These are phyloP conservation scores for Lecanosticta acicola DNA, from an alignment of 2,329 filamentous ascomycete genomes.

Conservation along the genomic window DNA sequence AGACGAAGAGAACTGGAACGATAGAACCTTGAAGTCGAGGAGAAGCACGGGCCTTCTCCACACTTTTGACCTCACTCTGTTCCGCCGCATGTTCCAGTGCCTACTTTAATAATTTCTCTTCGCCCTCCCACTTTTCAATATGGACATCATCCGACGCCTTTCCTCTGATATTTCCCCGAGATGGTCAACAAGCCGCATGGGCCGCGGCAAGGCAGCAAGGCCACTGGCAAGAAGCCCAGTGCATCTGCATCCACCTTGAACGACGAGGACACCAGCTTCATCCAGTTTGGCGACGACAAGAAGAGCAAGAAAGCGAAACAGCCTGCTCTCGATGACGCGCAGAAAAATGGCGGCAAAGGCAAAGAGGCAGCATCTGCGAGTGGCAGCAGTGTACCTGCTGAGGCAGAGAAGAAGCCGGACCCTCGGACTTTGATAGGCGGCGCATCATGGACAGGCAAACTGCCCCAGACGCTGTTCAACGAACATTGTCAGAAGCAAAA, in stretches of 20 bases:
- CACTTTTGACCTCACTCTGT: too few species aligned
- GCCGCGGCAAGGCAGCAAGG: slow-evolving; percentile 40
- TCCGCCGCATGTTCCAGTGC: too few species aligned
- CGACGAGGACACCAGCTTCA: slow-evolving; percentile 45
- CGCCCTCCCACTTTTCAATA: too few species aligned
- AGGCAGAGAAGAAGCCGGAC: slow-evolving; percentile 53
- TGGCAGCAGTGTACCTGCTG: slow-evolving; percentile 14
- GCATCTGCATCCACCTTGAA: slow-evolving; percentile 32
- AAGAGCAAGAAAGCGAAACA: slow-evolving; percentile 41
- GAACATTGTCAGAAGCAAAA: slow-evolving; percentile 95
- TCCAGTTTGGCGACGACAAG: slow-evolving; percentile 44
- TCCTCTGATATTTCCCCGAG: too few species aligned
- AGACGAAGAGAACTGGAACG: too few species aligned
- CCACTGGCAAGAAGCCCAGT: slow-evolving; percentile 27
- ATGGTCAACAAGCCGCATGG: slow-evolving; percentile 49
- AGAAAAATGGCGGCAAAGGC: slow-evolving; percentile 23
- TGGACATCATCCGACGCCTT: too few species aligned
- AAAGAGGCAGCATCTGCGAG: slow-evolving; percentile 23
- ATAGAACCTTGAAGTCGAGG: too few species aligned
- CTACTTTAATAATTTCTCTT: too few species aligned
- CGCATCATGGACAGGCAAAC: slow-evolving; percentile 93
- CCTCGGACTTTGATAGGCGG: slow-evolving; percentile 80
- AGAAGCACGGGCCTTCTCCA: too few species aligned
- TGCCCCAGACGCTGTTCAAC: slow-evolving; percentile 86
- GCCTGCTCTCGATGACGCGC: slow-evolving; percentile 10